phyloP scores from a whole-genome alignment of 441 rosid species.

The Eutrema salsugineum region DNA sequence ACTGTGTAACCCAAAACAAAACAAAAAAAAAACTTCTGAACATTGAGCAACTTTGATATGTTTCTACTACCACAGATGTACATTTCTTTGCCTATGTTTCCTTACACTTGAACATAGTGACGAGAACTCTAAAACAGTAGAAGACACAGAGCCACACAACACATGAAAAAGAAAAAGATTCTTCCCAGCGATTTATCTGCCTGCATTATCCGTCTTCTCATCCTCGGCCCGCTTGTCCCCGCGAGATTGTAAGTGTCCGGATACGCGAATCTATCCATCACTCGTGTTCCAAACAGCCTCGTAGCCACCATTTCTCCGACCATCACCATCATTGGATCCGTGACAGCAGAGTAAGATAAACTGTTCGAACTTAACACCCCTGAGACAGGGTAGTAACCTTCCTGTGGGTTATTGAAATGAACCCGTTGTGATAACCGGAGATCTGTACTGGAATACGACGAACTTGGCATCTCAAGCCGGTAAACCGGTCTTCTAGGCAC shows the following conservation, averaged over 20 bases:
- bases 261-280: constrained; percentile 36
- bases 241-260: constrained; percentile 60
- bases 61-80: constrained; percentile 22
- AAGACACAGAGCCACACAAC: constrained; percentile 60
- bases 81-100: constrained; percentile 13
- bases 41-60: constrained; percentile 13
- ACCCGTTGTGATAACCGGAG: constrained; percentile 36
- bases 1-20: background rate
- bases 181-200: constrained; percentile 71
- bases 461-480: constrained; percentile 8
- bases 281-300: constrained; percentile 52
- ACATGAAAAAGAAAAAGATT: constrained; percentile 60
- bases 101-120: constrained; percentile 7
- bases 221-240: constrained; percentile 53
- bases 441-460: constrained; percentile 27
- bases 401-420: constrained; percentile 43
- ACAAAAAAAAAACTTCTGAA: background rate
- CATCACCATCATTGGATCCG: constrained; percentile 57
- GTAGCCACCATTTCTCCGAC: constrained; percentile 63
- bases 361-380: constrained; percentile 34
- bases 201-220: constrained; percentile 69
- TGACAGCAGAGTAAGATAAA: constrained; percentile 22
- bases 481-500: constrained; percentile 36
- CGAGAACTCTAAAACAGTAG: constrained; percentile 46
- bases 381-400: constrained; percentile 35